Base-by-base conservation (phyloP, 2,329 filamentous ascomycete genomes). In the Xylaria polymorpha region DNA sequence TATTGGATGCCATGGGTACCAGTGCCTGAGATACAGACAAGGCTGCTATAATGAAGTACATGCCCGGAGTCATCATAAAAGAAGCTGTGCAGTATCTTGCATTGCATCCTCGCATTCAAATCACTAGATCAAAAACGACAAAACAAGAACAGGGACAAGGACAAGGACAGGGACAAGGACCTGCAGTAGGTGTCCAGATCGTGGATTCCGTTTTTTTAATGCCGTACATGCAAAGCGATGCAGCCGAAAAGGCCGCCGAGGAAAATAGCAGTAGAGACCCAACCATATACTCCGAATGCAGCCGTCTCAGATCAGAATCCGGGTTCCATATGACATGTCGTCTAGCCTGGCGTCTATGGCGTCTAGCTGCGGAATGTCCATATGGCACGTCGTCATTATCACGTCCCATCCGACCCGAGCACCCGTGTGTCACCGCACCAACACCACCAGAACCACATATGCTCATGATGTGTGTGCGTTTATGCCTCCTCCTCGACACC, bases 401-500 rank as follows among this genome's bases (percentile, higher is more conserved):
- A 69, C 61, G 62, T 64, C 79, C 78, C 74, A 69, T 66, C 46
- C 51, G 58, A 48, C 57, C 44, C 60, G 60, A 59, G 29, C 62
- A 46, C 46, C 37, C 56, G 37, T 32, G 55, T 43, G 58, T 20
- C 56, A 39, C 50, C 53, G 32, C 58, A 60, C 55, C 61, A 20
- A 39, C 46, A 41, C 58, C 37, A 39, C 50, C 46, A n/a, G 29
- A 44, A 64, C 53, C 62, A 65, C 41, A 46, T 43, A 48, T 39
- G 51, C 51, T 62, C 53, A 39, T 29, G 37, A 32, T 20, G 44
- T 18, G 20, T n/a, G 44, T 55, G 51, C 43, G 61, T 80, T 78
- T 82, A 84, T 80, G 81, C 83, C 80, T 87, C 84, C 80, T 87
- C 86, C 81, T 94, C 94, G 82, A 35, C 63, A 37, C 87, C 93